These are phyloP conservation scores for Solanum hybrid DNA, from an alignment of 305 asterid genomes.

Conservation along the genomic window DNA sequence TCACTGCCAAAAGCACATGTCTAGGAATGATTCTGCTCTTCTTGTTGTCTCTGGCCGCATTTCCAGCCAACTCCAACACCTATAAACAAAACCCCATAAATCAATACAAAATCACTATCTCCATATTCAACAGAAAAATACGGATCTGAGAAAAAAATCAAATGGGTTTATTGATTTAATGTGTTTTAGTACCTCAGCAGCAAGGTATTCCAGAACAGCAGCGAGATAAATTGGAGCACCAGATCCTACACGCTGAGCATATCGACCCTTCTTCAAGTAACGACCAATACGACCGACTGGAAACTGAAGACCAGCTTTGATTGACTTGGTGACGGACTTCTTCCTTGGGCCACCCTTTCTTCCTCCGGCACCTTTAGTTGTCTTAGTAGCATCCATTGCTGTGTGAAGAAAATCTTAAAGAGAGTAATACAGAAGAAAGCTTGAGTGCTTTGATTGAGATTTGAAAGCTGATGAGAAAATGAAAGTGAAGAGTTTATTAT, in stretches of 20 bases:
- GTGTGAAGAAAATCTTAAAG: neutral
- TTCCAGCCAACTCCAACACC: slow-evolving; percentile 23
- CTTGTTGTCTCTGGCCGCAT: slow-evolving; percentile 17
- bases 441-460: neutral
- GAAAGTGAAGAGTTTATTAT: neutral
- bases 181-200: slow-evolving; percentile 8
- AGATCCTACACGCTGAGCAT: slow-evolving; percentile 15
- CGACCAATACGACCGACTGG: slow-evolving; percentile 21
- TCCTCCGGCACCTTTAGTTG: slow-evolving; percentile 16
- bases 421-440: neutral
- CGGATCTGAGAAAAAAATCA: neutral
- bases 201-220: slow-evolving; percentile 20
- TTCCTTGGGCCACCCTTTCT: slow-evolving; percentile 16
- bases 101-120: neutral
- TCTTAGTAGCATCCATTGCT: slow-evolving; percentile 9
- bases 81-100: neutral
- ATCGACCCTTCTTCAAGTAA: slow-evolving; percentile 12
- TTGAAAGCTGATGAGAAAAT: neutral
- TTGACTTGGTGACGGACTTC: slow-evolving; percentile 9
- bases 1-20: slow-evolving; percentile 11
- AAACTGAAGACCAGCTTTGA: slow-evolving; percentile 19
- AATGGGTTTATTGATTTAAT: neutral
- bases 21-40: slow-evolving; percentile 14
- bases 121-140: neutral
- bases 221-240: slow-evolving; percentile 21